Conservation (phyloP, 306 rosid species). For the Lathyrus tuberosus region DNA sequence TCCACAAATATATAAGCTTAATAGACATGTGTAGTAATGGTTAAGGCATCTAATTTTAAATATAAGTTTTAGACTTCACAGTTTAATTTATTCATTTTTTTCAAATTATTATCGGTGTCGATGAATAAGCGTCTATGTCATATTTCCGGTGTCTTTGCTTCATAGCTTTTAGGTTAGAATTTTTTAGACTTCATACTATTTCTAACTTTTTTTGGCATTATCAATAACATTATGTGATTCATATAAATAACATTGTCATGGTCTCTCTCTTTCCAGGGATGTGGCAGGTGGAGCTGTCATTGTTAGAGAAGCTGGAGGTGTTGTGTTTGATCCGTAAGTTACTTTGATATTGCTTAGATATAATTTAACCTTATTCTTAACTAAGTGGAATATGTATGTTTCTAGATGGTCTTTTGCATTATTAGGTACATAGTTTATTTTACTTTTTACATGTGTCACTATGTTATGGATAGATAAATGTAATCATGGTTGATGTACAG, state of each 20-base stretch:
- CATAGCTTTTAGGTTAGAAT: too few relatives aligned
- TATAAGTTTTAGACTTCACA: background rate
- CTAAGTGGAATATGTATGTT: constrained; percentile 19
- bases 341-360: constrained; percentile 24
- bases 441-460: constrained; percentile 35
- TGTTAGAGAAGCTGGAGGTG: constrained; percentile 95
- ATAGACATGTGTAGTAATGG: background rate
- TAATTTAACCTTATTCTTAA: constrained; percentile 31
- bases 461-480: too few relatives aligned
- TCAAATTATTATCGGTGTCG: too few relatives aligned
- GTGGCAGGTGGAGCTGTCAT: constrained; percentile 98
- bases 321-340: constrained; percentile 94
- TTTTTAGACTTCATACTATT: background rate
- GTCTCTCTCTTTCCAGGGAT: constrained; percentile 68
- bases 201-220: background rate
- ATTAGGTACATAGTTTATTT: constrained; percentile 42
- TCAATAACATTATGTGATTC: background rate
- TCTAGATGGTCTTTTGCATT: constrained; percentile 40
- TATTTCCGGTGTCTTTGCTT: too few relatives aligned
- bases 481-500: too few relatives aligned
- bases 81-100: too few relatives aligned
- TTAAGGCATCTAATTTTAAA: background rate
- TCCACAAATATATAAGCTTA: background rate
- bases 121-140: too few relatives aligned
- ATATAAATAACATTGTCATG: constrained; percentile 1